phyloP scores from a whole-genome alignment of 1,284 basidiomycete genomes.

The Melampsora larici-populina region DNA sequence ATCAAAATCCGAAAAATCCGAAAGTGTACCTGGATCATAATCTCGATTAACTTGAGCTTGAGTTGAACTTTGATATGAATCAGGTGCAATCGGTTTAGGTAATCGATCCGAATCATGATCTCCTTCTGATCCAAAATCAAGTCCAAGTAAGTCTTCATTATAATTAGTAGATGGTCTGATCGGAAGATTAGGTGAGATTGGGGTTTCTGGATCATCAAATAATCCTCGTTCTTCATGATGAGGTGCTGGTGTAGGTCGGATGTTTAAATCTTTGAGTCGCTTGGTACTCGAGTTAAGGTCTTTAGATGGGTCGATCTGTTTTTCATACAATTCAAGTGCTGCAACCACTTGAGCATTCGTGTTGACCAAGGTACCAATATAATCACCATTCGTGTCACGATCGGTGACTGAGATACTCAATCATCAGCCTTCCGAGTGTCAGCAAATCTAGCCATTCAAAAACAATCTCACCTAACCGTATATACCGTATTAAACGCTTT shows the following conservation, averaged over 20 bases:
- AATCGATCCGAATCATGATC: background rate
- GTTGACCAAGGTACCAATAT: slow-evolving; percentile 22
- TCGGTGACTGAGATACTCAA: background rate
- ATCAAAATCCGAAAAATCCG: slow-evolving; percentile 32
- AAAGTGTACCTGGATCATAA: slow-evolving; percentile 21
- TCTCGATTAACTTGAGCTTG: background rate
- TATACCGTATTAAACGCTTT: background rate
- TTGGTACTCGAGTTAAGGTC: background rate
- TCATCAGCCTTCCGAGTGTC: background rate
- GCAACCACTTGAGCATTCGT: slow-evolving; percentile 16
- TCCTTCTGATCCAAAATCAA: background rate
- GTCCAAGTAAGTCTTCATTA: slow-evolving; percentile 4
- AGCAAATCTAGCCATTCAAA: background rate
- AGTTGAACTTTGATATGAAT: background rate
- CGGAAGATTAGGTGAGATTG: no score
- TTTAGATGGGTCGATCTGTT: background rate
- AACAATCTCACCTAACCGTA: background rate
- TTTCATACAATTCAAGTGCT: background rate
- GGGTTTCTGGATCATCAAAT: no score
- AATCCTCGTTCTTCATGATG: no score
- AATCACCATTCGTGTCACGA: slow-evolving; percentile 16
- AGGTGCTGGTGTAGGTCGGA: no score
- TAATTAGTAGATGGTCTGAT: no score
- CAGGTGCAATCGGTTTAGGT: background rate
- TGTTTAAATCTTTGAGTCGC: background rate